Conservation (phyloP, 768 basidiomycete genomes). For the Crucibulum laeve region DNA sequence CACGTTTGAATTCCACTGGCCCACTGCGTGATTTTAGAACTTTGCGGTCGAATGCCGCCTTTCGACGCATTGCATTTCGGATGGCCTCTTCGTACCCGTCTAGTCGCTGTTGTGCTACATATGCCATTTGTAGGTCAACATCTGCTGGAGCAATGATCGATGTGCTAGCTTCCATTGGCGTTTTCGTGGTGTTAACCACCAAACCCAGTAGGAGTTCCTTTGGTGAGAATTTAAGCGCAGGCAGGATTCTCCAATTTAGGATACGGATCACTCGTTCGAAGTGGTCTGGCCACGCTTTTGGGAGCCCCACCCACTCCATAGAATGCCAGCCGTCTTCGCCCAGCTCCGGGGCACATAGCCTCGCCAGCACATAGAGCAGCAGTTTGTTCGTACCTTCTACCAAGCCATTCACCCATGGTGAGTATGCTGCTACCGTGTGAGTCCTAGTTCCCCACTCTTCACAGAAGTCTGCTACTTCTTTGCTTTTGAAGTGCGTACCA, state of each 20-base stretch:
- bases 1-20: constrained; percentile 14
- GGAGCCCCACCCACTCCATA: constrained; percentile 15
- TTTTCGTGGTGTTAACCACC: constrained; percentile 1
- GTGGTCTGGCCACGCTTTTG: constrained; percentile 24
- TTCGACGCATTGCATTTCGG: constrained; percentile 16
- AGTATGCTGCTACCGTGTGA: constrained; percentile 23
- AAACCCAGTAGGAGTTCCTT: constrained; percentile 5
- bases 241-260: constrained; percentile 2
- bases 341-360: constrained; percentile 26
- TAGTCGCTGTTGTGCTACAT: constrained; percentile 3
- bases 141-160: not conserved
- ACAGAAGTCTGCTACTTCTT: constrained; percentile 23
- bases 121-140: constrained; percentile 2
- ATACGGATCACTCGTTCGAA: constrained; percentile 19
- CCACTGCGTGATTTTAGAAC: constrained; percentile 8
- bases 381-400: constrained; percentile 27
- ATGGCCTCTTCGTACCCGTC: constrained; percentile 5
- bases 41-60: constrained; percentile 17
- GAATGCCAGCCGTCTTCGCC: constrained; percentile 18
- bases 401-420: constrained; percentile 36
- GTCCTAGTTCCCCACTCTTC: constrained; percentile 10
- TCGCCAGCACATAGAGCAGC: constrained; percentile 18
- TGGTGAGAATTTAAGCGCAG: constrained; percentile 3
- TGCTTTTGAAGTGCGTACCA: constrained; percentile 29
- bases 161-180: not conserved